Evolutionary conservation across 345 rosid species (phyloP).

Genomic region (Ailanthus altissimus): DNA sequence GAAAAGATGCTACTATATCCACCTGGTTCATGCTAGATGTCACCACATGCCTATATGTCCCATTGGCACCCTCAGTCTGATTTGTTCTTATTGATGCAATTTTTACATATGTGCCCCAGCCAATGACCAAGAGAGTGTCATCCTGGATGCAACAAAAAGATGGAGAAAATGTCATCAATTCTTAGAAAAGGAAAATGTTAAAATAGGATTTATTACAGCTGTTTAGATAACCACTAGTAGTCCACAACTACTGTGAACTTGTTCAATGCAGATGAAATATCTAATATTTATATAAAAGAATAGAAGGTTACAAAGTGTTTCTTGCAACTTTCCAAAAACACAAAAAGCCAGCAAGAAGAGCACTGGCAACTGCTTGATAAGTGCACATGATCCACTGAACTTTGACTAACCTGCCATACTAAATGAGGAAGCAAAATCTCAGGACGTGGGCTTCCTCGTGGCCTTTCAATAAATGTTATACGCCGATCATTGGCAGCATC

Average conservation of each 20-base stretch:
- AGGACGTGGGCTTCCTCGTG: constrained; percentile 87
- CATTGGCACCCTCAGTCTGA: constrained; percentile 59
- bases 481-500: constrained; percentile 91
- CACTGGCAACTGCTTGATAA: neutral
- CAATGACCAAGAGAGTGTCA: constrained; percentile 90
- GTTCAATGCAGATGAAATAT: constrained; percentile 7
- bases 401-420: constrained; percentile 91
- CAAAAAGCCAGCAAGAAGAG: neutral
- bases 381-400: neutral
- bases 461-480: constrained; percentile 91
- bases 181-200: neutral
- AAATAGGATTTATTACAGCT: neutral
- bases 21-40: constrained; percentile 72
- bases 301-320: neutral
- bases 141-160: constrained; percentile 50
- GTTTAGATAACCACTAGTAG: constrained; percentile 1
- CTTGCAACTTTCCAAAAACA: constrained; percentile 5
- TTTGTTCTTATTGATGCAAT: constrained; percentile 86
- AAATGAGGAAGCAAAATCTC: constrained; percentile 90
- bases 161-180: constrained; percentile 14
- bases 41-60: constrained; percentile 55
- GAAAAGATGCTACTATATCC: constrained; percentile 96
- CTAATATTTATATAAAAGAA: neutral
- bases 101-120: constrained; percentile 92
- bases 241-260: neutral